Evolutionary conservation across 352 stramenopile species (phyloP), one percentile per base, ranked within the genome.

Genomic region (Globisporangium mamillatum): DNA sequence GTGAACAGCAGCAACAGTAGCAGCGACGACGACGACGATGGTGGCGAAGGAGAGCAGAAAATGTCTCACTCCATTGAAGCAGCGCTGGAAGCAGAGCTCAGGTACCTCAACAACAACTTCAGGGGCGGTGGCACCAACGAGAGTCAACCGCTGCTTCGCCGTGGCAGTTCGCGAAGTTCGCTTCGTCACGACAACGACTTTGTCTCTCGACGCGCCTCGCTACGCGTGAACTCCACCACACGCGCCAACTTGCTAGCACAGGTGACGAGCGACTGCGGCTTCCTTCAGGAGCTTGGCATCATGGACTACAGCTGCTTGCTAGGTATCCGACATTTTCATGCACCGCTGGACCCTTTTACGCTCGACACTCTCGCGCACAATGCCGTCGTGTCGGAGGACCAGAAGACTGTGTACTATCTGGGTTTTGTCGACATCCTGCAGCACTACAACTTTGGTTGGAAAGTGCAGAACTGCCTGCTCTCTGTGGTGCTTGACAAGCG

Each of bases 291-390:
- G 60, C 75, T 95, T 38, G 86, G 85, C 16, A 94, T 95, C 63
- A 95, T 95, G 86, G 88, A 95, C 66, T 95, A 95, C 68, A 95
- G 88, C 65, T 95, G 82, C 41, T 70, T 95, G 53, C 72, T 95
- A 1, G 88, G 88, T 4, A 90, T 94, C 29, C 82, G 86, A 3
- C 77, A 88, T 50, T 88, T 91, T 62, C 75, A 78, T 38, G 60
- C 69, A 24, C 70, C 68, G 6, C 71, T 92, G 56, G 81, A 89
- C 24, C 60, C 78, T 3, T 68, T 79, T 4, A 70, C 84, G 53
- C 66, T 92, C 44, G 76, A 85, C 20, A 76, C 76, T 41, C 59
- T 93, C 34, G 82, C 82, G 7, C 79, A 92, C 64, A 95, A 95
- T 69, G 88, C 88, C 3, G 81, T 95, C 2, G 79, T 93, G n/a